Conservation (phyloP, 208 protist species). For the Wallacemonas sp. region DNA sequence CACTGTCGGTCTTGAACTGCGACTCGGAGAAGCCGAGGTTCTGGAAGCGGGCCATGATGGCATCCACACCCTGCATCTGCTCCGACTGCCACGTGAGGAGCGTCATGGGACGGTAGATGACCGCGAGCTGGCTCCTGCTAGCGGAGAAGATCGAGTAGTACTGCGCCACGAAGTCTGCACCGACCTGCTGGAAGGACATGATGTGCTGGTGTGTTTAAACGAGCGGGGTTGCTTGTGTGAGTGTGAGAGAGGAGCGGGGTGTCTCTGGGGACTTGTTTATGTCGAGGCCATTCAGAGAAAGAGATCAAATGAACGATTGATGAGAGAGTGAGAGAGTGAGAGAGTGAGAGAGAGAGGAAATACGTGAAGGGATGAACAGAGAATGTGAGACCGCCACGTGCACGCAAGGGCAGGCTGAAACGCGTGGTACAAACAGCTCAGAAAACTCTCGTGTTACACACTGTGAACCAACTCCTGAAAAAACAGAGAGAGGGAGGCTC, state of each 20-base stretch:
- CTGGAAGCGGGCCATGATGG: slow-evolving; percentile 81
- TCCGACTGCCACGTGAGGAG: slow-evolving; percentile 88
- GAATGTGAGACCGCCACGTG: background rate
- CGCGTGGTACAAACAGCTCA: too few species aligned
- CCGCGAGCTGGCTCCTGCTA: slow-evolving; percentile 61
- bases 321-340: slow-evolving; percentile 5
- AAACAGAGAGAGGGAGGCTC: too few species aligned
- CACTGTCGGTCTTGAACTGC: slow-evolving; percentile 74
- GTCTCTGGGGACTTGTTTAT: too few species aligned
- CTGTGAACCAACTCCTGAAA: too few species aligned
- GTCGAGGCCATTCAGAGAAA: too few species aligned
- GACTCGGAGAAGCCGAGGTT: slow-evolving; percentile 76
- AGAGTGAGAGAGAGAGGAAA: slow-evolving; percentile 15
- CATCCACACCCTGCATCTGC: slow-evolving; percentile 81
- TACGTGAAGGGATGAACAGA: slow-evolving; percentile 11
- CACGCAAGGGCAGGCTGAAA: too few species aligned
- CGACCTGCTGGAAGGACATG: slow-evolving; percentile 81
- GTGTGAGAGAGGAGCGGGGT: too few species aligned
- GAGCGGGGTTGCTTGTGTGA: too few species aligned
- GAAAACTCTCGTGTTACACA: too few species aligned
- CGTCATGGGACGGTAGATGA: slow-evolving; percentile 76
- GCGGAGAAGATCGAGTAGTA: slow-evolving; percentile 87
- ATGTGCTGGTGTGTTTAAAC: too few species aligned
- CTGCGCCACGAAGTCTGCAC: slow-evolving; percentile 70
- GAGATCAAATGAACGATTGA: too few species aligned